Percentiles rank a stretch among this genome's conserved stretches.
These are phyloP conservation scores for Leptographium flavum DNA, from an alignment of 2,329 filamentous ascomycete genomes.

Conservation along the genomic window DNA sequence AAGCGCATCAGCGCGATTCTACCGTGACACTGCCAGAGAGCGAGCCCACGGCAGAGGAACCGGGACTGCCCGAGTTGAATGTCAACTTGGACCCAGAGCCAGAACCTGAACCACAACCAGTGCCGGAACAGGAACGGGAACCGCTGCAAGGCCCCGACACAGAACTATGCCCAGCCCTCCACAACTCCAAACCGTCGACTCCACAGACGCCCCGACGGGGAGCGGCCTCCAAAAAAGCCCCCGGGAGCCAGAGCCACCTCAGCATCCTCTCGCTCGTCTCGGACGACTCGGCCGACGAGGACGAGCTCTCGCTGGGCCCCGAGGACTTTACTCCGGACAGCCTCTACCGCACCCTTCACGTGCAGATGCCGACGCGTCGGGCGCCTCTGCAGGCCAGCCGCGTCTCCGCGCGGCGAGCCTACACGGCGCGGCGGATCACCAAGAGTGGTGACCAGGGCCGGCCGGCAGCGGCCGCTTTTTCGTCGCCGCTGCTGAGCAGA, in stretches of 20 bases:
- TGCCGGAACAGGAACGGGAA: no score
- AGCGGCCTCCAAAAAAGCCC: no score
- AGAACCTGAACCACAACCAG: no score
- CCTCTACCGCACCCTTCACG: not conserved
- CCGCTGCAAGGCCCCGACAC: no score
- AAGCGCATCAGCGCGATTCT: no score
- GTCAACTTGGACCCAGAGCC: no score
- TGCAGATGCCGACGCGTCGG: not conserved
- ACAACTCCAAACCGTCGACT: not conserved
- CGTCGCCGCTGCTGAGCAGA: slow-evolving; percentile 4
- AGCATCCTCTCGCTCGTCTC: slow-evolving; percentile 29
- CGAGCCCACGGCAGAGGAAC: no score
- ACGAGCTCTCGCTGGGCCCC: slow-evolving; percentile 23
- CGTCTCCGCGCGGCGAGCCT: not conserved
- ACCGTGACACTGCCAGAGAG: no score
- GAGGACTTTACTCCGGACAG: slow-evolving; percentile 13
- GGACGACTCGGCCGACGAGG: slow-evolving; percentile 19
- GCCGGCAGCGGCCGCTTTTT: not conserved
- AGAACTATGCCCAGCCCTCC: no score
- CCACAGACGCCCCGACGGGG: not conserved
- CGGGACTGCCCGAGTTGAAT: no score
- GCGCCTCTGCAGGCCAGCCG: no score
- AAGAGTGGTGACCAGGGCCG: not conserved
- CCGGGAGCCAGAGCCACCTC: no score
- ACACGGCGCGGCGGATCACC: not conserved